Conservation (phyloP, 305 asterid species). For the Fraxinus latifolia region DNA sequence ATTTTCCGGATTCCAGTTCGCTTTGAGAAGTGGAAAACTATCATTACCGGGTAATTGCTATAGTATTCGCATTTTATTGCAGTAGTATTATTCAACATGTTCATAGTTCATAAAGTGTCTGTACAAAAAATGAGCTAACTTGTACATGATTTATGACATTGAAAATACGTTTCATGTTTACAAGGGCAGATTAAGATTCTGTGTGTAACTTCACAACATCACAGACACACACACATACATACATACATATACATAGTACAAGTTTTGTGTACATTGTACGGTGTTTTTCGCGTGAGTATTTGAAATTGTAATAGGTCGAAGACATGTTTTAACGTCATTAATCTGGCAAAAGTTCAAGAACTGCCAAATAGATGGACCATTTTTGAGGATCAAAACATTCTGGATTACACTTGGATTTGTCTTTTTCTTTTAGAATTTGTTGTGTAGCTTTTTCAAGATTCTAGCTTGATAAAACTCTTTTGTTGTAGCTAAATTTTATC, state of each 20-base stretch:
- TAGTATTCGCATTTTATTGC: background rate
- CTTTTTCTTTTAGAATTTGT: background rate
- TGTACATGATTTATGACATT: background rate
- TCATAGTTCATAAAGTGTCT: slow-evolving; percentile 15
- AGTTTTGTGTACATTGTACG: background rate
- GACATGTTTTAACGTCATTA: background rate
- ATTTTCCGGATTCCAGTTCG: slow-evolving; percentile 29
- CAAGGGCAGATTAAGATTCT: background rate
- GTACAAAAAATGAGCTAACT: background rate
- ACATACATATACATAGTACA: background rate
- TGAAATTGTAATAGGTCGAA: background rate
- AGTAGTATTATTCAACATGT: slow-evolving; percentile 28
- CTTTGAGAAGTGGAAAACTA: slow-evolving; percentile 27
- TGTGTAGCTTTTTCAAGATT: background rate
- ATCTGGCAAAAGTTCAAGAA: background rate
- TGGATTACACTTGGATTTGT: background rate
- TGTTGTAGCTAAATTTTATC: background rate
- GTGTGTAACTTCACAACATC: background rate
- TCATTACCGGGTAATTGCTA: slow-evolving; percentile 29
- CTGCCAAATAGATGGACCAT: background rate
- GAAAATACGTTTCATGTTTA: background rate
- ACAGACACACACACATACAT: background rate
- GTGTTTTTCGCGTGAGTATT: background rate
- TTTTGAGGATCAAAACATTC: background rate
- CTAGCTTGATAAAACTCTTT: background rate